Conservation (phyloP, 2,329 filamentous ascomycete species). For the Neonectria hederae region DNA sequence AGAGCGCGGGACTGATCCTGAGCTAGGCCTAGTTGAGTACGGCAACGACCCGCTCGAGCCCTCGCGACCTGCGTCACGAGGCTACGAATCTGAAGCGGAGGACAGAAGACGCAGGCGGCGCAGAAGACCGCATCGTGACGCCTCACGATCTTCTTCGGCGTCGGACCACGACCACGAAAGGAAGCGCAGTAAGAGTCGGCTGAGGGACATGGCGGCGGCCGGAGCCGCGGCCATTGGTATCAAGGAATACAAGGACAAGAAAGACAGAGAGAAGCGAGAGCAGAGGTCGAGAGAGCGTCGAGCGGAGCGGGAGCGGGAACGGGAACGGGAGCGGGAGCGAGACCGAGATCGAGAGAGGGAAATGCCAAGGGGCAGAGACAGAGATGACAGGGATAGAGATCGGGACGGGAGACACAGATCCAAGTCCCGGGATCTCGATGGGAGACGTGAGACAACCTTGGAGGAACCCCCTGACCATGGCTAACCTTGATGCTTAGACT, state of each 20-base stretch:
- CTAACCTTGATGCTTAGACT: slow-evolving; percentile 31
- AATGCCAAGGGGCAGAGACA: background rate
- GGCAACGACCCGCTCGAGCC: slow-evolving; percentile 64
- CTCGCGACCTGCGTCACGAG: slow-evolving; percentile 47
- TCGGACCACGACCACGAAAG: slow-evolving; percentile 44
- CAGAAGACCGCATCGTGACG: slow-evolving; percentile 51
- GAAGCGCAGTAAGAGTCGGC: slow-evolving; percentile 64
- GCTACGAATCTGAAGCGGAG: slow-evolving; percentile 61
- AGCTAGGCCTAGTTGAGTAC: slow-evolving; percentile 76
- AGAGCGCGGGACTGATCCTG: slow-evolving; percentile 68
- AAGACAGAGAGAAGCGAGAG: slow-evolving; percentile 46
- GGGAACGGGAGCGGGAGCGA: slow-evolving; percentile 31
- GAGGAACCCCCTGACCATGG: slow-evolving; percentile 7
- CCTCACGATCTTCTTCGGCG: slow-evolving; percentile 45
- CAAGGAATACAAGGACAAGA: slow-evolving; percentile 65
- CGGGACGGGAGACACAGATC: slow-evolving; percentile 44
- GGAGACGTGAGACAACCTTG: slow-evolving; percentile 41
- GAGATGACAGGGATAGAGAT: slow-evolving; percentile 12
- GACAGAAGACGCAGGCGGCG: slow-evolving; percentile 52
- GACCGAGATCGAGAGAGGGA: slow-evolving; percentile 44
- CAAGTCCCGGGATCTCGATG: slow-evolving; percentile 34
- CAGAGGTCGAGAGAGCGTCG: slow-evolving; percentile 49
- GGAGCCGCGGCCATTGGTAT: slow-evolving; percentile 71
- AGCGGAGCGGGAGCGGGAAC: slow-evolving; percentile 34
- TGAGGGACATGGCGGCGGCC: slow-evolving; percentile 65